phyloP scores from a whole-genome alignment of 768 basidiomycete species.

The Hygrocybe coccinea region DNA sequence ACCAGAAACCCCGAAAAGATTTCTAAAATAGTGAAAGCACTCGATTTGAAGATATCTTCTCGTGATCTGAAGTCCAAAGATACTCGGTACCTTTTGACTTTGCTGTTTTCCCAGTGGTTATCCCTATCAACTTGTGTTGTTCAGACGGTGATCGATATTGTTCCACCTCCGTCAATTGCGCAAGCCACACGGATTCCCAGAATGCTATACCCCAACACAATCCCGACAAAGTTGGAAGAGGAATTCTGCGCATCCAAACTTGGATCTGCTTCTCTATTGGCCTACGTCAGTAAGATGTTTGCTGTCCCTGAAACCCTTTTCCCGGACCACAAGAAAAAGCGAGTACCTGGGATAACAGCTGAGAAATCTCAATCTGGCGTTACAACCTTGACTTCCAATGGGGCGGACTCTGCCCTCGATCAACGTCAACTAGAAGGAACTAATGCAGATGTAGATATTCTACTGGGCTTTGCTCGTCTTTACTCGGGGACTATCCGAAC shows the following conservation, averaged over 20 bases:
- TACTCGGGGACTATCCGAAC: slow-evolving; percentile 81
- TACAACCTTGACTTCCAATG: too few relatives aligned
- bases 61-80: slow-evolving; percentile 93
- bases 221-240: slow-evolving; percentile 74
- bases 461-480: slow-evolving; percentile 90
- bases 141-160: slow-evolving; percentile 85
- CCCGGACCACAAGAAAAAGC: slow-evolving; percentile 78
- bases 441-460: slow-evolving; percentile 47
- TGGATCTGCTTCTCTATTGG: slow-evolving; percentile 57
- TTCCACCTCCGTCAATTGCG: slow-evolving; percentile 82
- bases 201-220: slow-evolving; percentile 85
- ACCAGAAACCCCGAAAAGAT: slow-evolving; percentile 85
- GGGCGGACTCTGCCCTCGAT: background rate
- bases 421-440: background rate
- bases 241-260: slow-evolving; percentile 74
- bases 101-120: slow-evolving; percentile 95
- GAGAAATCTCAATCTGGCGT: slow-evolving; percentile 46
- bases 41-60: slow-evolving; percentile 77
- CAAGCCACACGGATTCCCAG: slow-evolving; percentile 82
- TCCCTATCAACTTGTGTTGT: slow-evolving; percentile 90
- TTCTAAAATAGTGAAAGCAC: slow-evolving; percentile 75
- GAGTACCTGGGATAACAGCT: slow-evolving; percentile 48
- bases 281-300: slow-evolving; percentile 98
- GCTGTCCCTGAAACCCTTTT: slow-evolving; percentile 76
- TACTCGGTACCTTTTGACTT: slow-evolving; percentile 70